Conservation (phyloP, 768 basidiomycete genomes). For the Rhodotorula graminis region DNA sequence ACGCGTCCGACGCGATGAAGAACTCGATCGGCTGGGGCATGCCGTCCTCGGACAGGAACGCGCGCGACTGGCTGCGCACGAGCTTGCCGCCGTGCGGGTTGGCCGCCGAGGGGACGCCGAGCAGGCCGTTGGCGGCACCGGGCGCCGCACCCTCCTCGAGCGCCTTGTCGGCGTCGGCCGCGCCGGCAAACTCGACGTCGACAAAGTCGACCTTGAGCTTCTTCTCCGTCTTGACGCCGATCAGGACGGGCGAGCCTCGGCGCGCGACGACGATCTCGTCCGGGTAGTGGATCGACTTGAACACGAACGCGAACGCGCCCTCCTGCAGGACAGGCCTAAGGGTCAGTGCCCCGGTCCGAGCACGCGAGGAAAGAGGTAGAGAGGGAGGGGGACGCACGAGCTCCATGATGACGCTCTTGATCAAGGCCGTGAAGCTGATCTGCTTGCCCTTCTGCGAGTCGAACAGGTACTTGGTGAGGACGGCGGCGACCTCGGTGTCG, state of each 20-base stretch:
- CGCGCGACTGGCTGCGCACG: constrained; percentile 87
- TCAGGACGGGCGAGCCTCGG: constrained; percentile 89
- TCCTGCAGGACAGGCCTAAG: constrained; percentile 50
- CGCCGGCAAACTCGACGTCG: constrained; percentile 82
- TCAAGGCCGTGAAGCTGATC: constrained; percentile 77
- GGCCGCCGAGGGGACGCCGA: constrained; percentile 47
- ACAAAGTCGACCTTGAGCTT: constrained; percentile 99
- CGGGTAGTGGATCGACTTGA: constrained; percentile 94
- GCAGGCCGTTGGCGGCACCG: constrained; percentile 47
- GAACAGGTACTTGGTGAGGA: constrained; percentile 91
- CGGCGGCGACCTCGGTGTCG: constrained; percentile 95
- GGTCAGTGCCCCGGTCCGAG: neutral
- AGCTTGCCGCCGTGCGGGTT: constrained; percentile 62
- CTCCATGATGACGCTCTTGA: constrained; percentile 95
- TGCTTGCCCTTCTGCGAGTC: constrained; percentile 84
- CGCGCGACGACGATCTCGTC: constrained; percentile 93
- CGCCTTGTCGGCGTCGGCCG: constrained; percentile 37
- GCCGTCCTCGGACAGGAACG: constrained; percentile 97
- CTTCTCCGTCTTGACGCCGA: constrained; percentile 99
- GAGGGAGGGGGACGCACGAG: constrained; percentile 51
- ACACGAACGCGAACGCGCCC: constrained; percentile 98
- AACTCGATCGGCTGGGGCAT: constrained; percentile 98
- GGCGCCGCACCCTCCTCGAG: constrained; percentile 19
- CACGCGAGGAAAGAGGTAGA: no score
- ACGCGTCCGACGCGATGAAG: constrained; percentile 96